Percentiles rank a stretch among this genome's conserved stretches.
Conservation (phyloP, 371 early-diverging fungal species). For the Rhizopus sp. region DNA sequence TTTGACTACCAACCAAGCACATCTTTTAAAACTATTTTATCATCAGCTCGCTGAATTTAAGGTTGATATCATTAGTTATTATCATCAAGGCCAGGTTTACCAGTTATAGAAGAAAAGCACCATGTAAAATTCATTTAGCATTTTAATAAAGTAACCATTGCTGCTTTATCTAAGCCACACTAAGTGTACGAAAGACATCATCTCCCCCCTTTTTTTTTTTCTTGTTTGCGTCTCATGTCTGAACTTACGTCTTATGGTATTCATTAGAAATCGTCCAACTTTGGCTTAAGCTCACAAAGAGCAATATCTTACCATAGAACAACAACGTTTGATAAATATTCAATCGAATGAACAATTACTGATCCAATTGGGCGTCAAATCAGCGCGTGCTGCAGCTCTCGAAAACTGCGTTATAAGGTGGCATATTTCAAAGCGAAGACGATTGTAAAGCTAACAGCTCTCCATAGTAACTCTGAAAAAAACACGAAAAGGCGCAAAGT, state of each 20-base stretch:
- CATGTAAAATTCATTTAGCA: not conserved
- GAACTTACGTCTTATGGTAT: conserved; percentile 23
- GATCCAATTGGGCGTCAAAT: conserved; percentile 44
- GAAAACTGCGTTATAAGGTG: not conserved
- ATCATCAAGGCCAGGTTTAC: conserved; percentile 58
- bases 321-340: conserved; percentile 64
- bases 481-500: too few species aligned
- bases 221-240: conserved; percentile 3
- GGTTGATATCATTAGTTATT: conserved; percentile 67
- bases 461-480: too few species aligned
- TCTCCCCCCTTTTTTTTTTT: not conserved
- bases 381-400: conserved; percentile 1
- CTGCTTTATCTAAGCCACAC: conserved; percentile 18
- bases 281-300: not conserved
- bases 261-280: not conserved
- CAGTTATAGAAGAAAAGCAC: conserved; percentile 7
- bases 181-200: not conserved
- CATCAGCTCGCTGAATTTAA: conserved; percentile 88
- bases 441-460: not conserved
- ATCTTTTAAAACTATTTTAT: conserved; percentile 89
- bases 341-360: conserved; percentile 62
- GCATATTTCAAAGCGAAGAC: not conserved
- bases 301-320: conserved; percentile 35
- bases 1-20: conserved; percentile 88
- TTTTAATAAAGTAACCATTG: not conserved